phyloP scores from a whole-genome alignment of 2,329 filamentous ascomycete genomes.

The Teratosphaeria gauchensis region DNA sequence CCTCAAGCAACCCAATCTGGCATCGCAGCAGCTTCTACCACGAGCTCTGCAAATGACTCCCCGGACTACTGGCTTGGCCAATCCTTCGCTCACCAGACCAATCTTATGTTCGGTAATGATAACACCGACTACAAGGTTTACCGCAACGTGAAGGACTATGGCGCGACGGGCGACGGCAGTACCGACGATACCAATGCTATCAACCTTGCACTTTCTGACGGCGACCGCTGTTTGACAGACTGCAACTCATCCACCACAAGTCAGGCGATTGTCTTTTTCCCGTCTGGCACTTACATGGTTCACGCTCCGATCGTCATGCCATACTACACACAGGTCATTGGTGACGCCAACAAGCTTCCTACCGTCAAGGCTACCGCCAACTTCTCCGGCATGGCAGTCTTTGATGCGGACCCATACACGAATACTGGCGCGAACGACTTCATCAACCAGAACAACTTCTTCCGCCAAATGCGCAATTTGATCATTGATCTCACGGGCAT shows the following conservation, averaged over 20 bases:
- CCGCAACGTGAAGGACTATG: conserved; percentile 39
- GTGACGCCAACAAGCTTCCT: conserved; percentile 46
- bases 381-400: conserved; percentile 78
- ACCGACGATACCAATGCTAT: conserved; percentile 54
- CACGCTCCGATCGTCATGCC: conserved; percentile 45
- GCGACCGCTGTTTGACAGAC: conserved; percentile 40
- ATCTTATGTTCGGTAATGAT: conserved; percentile 53
- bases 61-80: conserved; percentile 62
- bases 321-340: conserved; percentile 53
- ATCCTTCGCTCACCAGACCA: conserved; percentile 55
- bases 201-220: conserved; percentile 36
- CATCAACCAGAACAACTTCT: conserved; percentile 48
- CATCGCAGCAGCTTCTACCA: conserved; percentile 16
- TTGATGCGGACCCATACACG: conserved; percentile 79
- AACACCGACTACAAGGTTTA: conserved; percentile 51
- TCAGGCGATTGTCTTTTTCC: conserved; percentile 47
- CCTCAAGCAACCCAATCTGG: conserved; percentile 8
- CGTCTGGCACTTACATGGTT: conserved; percentile 50
- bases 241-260: conserved; percentile 53
- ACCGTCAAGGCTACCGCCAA: conserved; percentile 30
- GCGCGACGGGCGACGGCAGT: conserved; percentile 46
- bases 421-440: conserved; percentile 41
- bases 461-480: conserved; percentile 46
- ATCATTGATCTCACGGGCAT: conserved; percentile 34
- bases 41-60: conserved; percentile 2